Percentiles rank a stretch among this genome's conserved stretches.
phyloP scores from a whole-genome alignment of 2,329 filamentous ascomycete species.

The Xylaria sp. region DNA sequence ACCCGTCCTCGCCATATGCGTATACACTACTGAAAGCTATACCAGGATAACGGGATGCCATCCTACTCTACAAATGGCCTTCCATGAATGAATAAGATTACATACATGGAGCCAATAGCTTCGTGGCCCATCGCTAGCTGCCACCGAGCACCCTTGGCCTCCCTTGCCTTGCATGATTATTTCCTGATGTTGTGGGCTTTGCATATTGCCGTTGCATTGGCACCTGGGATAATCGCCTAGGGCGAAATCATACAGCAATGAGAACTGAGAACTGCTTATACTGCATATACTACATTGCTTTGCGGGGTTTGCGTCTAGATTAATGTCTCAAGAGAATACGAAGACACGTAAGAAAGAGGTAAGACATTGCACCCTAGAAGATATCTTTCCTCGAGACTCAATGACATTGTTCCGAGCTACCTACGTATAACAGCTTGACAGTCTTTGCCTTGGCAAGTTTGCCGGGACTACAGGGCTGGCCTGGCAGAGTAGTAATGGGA shows the following conservation, averaged over 20 bases:
- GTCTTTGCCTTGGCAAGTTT: slow-evolving; percentile 27
- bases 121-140: slow-evolving; percentile 42
- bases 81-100: slow-evolving; percentile 24
- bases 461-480: slow-evolving; percentile 43
- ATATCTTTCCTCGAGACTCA: slow-evolving; percentile 2
- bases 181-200: slow-evolving; percentile 33
- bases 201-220: slow-evolving; percentile 26
- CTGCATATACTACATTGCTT: slow-evolving; percentile 10
- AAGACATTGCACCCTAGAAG: slow-evolving; percentile 35
- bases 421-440: neutral
- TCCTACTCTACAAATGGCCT: slow-evolving; percentile 16
- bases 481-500: slow-evolving; percentile 44
- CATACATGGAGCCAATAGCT: slow-evolving; percentile 32
- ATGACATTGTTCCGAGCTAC: neutral
- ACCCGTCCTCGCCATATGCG: slow-evolving; percentile 4
- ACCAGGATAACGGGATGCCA: slow-evolving; percentile 21
- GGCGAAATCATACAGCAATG: neutral
- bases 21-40: slow-evolving; percentile 1
- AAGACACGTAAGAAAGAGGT: slow-evolving; percentile 37
- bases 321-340: slow-evolving; percentile 36
- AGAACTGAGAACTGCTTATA: neutral
- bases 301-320: slow-evolving; percentile 41
- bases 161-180: slow-evolving; percentile 40
- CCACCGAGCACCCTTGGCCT: slow-evolving; percentile 45
- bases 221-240: slow-evolving; percentile 33